These are phyloP conservation scores for Thermochaetoides thermophila DNA, from an alignment of 495 filamentous ascomycete species.

Conservation along the genomic window DNA sequence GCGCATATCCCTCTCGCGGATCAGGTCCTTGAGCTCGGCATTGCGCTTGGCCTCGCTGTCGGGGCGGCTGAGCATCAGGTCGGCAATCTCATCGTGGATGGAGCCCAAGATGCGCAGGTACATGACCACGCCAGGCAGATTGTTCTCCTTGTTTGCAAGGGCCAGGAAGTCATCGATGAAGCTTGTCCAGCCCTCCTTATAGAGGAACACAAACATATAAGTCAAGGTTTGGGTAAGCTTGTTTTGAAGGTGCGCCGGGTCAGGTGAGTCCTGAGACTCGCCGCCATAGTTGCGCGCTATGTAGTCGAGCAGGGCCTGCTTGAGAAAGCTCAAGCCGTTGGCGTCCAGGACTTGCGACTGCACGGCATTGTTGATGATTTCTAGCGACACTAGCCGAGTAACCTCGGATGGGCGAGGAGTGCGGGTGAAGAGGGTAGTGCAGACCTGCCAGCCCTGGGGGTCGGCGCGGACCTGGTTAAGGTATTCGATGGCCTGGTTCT, in stretches of 20 bases:
- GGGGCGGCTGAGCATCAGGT: constrained; percentile 66
- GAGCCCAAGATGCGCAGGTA: constrained; percentile 78
- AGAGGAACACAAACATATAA: constrained; percentile 72
- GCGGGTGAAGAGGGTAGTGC: constrained; percentile 69
- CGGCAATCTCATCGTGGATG: constrained; percentile 94
- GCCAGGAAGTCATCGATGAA: constrained; percentile 80
- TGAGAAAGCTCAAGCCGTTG: constrained; percentile 52
- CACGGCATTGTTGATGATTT: constrained; percentile 83
- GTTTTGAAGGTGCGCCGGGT: constrained; percentile 73
- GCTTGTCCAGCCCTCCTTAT: constrained; percentile 66
- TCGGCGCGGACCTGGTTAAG: constrained; percentile 67
- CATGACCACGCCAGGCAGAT: constrained; percentile 53
- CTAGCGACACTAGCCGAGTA: constrained; percentile 73
- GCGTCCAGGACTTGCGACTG: constrained; percentile 53
- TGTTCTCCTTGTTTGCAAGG: constrained; percentile 50
- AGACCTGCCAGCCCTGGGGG: constrained; percentile 71
- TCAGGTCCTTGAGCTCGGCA: constrained; percentile 73
- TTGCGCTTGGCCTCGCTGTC: constrained; percentile 62
- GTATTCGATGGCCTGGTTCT: constrained; percentile 76
- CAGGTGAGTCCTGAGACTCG: constrained; percentile 36
- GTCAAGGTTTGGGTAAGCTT: constrained; percentile 94
- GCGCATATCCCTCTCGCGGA: constrained; percentile 67
- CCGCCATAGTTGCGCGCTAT: constrained; percentile 54
- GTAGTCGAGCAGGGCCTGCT: constrained; percentile 65
- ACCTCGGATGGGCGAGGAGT: constrained; percentile 67